phyloP scores from a whole-genome alignment of 768 basidiomycete genomes.

The Boletus rubropictus region DNA sequence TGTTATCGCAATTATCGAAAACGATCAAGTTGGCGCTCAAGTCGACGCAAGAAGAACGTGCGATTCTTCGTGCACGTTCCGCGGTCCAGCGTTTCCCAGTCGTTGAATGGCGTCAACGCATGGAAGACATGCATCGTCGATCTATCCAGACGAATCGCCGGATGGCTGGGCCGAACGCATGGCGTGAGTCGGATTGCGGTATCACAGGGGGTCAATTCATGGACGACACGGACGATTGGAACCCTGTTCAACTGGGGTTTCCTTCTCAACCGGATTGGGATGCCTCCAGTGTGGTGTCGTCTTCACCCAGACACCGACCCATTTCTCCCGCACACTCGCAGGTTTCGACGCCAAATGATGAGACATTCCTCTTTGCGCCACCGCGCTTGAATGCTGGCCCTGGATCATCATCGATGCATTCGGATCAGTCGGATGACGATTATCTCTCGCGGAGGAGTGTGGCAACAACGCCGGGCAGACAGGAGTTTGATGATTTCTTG shows the following conservation, averaged over 20 bases:
- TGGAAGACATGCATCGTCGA: constrained; percentile 90
- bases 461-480: constrained; percentile 24
- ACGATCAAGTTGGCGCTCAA: constrained; percentile 92
- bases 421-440: constrained; percentile 61
- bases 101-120: constrained; percentile 93
- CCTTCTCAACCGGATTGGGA: constrained; percentile 79
- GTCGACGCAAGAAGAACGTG: constrained; percentile 85
- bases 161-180: constrained; percentile 67
- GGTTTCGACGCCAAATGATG: constrained; percentile 45
- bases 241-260: constrained; percentile 58
- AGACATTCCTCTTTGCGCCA: constrained; percentile 35
- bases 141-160: constrained; percentile 69
- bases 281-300: constrained; percentile 42
- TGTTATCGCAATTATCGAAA: constrained; percentile 91
- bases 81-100: constrained; percentile 96
- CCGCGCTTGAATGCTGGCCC: constrained; percentile 28
- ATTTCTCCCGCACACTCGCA: constrained; percentile 62
- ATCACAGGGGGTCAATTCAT: constrained; percentile 41
- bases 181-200: constrained; percentile 67
- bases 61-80: constrained; percentile 87
- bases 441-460: constrained; percentile 39
- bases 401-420: constrained; percentile 26
- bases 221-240: constrained; percentile 73
- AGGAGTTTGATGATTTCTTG: constrained; percentile 72
- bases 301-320: constrained; percentile 38